Evolutionary conservation across 192 early-diverging fungal genomes (phyloP).

Genomic region (Piromyces finnis): DNA sequence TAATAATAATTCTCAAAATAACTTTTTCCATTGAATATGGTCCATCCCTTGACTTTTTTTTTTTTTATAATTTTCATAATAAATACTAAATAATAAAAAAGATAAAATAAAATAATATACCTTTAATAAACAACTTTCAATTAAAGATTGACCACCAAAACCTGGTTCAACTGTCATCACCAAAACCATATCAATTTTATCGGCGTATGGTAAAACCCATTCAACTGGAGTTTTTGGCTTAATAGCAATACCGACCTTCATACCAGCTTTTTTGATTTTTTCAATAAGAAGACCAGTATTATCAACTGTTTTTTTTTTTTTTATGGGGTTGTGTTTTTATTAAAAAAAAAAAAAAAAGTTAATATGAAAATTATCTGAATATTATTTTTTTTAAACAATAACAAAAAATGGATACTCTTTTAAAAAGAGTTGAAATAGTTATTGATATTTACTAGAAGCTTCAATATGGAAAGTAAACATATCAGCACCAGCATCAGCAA

Average conservation of each 20-base stretch:
- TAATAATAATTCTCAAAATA: too few relatives aligned
- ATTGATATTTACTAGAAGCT: conserved; percentile 32
- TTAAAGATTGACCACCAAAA: not conserved
- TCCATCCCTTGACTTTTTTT: too few relatives aligned
- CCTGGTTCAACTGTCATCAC: not conserved
- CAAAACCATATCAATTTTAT: not conserved
- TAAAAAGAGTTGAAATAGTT: not conserved
- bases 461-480: conserved; percentile 88
- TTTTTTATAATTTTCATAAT: too few relatives aligned
- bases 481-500: conserved; percentile 72
- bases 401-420: not conserved
- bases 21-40: too few relatives aligned
- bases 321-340: too few relatives aligned
- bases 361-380: too few relatives aligned
- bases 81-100: too few relatives aligned
- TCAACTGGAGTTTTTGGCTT: conserved; percentile 76
- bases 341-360: too few relatives aligned
- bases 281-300: conserved; percentile 60
- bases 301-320: conserved; percentile 2
- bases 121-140: not conserved
- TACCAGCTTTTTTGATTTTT: conserved; percentile 56
- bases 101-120: not conserved
- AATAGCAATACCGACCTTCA: conserved; percentile 83
- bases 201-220: not conserved
- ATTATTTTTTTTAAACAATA: too few relatives aligned